Evolutionary conservation across 2,329 filamentous ascomycete genomes (phyloP).

Genomic region (Ophiocordyceps sinensis): DNA sequence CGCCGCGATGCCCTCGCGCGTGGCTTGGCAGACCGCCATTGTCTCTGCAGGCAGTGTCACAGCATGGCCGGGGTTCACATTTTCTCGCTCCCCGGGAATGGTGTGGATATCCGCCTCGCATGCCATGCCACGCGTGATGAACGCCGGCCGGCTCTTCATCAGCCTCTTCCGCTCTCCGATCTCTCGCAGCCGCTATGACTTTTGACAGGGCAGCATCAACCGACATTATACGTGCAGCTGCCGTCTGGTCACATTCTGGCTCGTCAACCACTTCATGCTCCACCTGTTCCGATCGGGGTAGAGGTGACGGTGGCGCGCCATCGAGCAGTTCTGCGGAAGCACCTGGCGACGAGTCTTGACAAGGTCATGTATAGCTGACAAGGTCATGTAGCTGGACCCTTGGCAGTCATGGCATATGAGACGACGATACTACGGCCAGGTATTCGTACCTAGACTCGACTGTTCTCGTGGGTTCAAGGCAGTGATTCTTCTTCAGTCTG

Average conservation of each 20-base stretch:
- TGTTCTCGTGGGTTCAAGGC: no score
- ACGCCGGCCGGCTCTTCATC: not conserved
- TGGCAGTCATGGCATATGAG: no score
- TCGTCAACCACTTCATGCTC: not conserved
- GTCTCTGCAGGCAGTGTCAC: not conserved
- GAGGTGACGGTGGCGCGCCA: not conserved
- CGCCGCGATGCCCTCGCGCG: not conserved
- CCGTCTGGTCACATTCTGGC: not conserved
- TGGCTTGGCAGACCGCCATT: constrained; percentile 1
- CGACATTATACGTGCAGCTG: not conserved
- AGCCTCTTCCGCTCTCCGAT: not conserved
- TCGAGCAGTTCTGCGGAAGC: not conserved
- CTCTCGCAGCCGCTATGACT: not conserved
- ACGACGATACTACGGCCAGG: no score
- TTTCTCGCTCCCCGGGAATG: not conserved
- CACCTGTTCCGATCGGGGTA: not conserved
- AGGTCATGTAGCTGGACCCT: no score
- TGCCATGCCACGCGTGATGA: not conserved
- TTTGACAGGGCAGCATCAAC: not conserved
- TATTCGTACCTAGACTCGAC: no score
- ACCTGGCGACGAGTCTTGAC: no score
- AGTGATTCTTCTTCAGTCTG: no score
- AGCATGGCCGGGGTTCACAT: not conserved
- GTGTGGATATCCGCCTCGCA: not conserved
- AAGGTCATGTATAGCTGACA: no score